Percentiles rank a stretch among this genome's conserved stretches.
Conservation (phyloP, 2,329 filamentous ascomycete genomes). For the Helicocarpus griseus region DNA sequence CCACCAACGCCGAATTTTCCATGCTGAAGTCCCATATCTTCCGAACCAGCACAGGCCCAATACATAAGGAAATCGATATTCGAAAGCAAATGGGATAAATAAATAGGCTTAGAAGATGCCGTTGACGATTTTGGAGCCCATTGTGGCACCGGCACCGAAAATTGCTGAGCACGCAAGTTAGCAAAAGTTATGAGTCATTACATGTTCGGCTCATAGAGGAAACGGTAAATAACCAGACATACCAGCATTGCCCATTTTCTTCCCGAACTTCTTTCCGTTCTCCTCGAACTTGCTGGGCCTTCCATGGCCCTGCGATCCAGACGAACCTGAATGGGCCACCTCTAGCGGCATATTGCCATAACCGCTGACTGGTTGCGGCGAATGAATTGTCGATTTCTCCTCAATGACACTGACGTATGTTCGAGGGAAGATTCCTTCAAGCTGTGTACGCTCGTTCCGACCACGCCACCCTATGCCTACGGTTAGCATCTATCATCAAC, state of each 20-base stretch:
- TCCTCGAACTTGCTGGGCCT: conserved; percentile 56
- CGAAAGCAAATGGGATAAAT: background rate
- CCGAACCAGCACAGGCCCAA: conserved; percentile 1
- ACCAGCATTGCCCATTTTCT: conserved; percentile 72
- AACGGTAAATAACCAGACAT: conserved; percentile 16
- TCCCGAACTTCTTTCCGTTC: conserved; percentile 88
- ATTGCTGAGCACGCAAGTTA: conserved; percentile 55
- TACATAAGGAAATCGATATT: background rate
- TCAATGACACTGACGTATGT: conserved; percentile 71
- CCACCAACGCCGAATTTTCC: conserved; percentile 2
- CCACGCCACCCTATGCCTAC: conserved; percentile 76
- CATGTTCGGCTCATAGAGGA: background rate
- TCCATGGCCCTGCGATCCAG: conserved; percentile 29
- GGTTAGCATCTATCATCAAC: too few relatives aligned
- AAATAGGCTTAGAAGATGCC: conserved; percentile 62
- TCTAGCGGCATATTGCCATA: conserved; percentile 63
- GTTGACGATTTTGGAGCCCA: conserved; percentile 84
- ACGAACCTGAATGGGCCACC: conserved; percentile 50
- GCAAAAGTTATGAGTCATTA: background rate
- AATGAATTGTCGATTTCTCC: conserved; percentile 42
- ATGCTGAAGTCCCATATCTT: conserved; percentile 3
- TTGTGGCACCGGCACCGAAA: conserved; percentile 85
- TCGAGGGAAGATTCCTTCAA: conserved; percentile 90
- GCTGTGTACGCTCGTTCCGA: conserved; percentile 68
- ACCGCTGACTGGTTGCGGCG: conserved; percentile 28